Evolutionary conservation across 1,284 basidiomycete genomes (phyloP).

Genomic region (Kalmanozyma brasiliensis): DNA sequence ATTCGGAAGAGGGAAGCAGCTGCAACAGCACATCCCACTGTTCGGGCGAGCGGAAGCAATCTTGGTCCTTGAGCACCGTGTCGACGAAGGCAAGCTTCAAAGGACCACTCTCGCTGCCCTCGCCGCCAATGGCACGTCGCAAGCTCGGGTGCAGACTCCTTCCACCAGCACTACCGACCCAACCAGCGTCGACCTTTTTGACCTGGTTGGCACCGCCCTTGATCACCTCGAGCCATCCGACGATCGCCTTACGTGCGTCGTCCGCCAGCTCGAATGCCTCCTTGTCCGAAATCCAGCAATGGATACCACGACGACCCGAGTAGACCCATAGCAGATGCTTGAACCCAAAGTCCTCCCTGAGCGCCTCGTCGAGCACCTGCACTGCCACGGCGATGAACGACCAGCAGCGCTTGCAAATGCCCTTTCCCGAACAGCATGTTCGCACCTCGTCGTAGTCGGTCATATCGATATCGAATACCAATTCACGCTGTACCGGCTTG

Average conservation of each 20-base stretch:
- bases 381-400: slow-evolving; percentile 92
- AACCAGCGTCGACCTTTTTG: slow-evolving; percentile 80
- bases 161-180: slow-evolving; percentile 74
- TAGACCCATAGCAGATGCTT: slow-evolving; percentile 92
- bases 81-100: slow-evolving; percentile 75
- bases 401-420: slow-evolving; percentile 94
- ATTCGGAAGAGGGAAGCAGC: slow-evolving; percentile 74
- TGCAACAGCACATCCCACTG: slow-evolving; percentile 81
- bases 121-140: slow-evolving; percentile 59
- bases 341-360: slow-evolving; percentile 85
- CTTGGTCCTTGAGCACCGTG: slow-evolving; percentile 84
- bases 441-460: slow-evolving; percentile 97
- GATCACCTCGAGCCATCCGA: slow-evolving; percentile 87
- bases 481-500: slow-evolving; percentile 83
- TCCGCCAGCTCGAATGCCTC: slow-evolving; percentile 90
- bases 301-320: slow-evolving; percentile 96
- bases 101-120: slow-evolving; percentile 69
- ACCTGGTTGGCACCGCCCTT: slow-evolving; percentile 80
- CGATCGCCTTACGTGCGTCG: slow-evolving; percentile 86
- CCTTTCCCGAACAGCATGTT: slow-evolving; percentile 91
- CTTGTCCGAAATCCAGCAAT: slow-evolving; percentile 94
- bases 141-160: slow-evolving; percentile 67
- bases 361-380: slow-evolving; percentile 81
- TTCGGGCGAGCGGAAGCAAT: slow-evolving; percentile 79
- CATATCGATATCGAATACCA: slow-evolving; percentile 99